Evolutionary conservation across 2,329 filamentous ascomycete species (phyloP).

Genomic region (Diaporthe vaccinii): DNA sequence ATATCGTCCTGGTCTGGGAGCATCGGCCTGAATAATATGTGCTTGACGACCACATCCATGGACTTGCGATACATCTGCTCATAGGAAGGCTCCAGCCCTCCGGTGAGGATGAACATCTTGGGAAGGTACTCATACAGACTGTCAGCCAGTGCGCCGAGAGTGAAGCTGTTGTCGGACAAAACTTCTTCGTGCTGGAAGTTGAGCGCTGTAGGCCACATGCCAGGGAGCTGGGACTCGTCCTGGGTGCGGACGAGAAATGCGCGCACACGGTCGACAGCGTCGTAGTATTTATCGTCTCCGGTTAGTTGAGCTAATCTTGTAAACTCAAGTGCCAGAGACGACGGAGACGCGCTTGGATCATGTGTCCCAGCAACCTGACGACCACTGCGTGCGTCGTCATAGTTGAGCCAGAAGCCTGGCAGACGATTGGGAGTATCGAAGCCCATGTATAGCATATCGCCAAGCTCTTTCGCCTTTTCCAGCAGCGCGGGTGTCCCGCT

Average conservation of each 20-base stretch:
- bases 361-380: conserved; percentile 51
- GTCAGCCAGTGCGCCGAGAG: conserved; percentile 67
- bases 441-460: conserved; percentile 80
- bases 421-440: conserved; percentile 60
- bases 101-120: conserved; percentile 75
- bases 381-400: conserved; percentile 52
- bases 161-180: conserved; percentile 56
- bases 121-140: conserved; percentile 72
- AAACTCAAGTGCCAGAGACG: conserved; percentile 79
- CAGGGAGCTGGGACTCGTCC: conserved; percentile 77
- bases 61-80: conserved; percentile 73
- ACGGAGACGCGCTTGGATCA: conserved; percentile 57
- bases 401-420: conserved; percentile 71
- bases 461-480: conserved; percentile 83
- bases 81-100: conserved; percentile 73
- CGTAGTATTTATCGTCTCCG: conserved; percentile 77
- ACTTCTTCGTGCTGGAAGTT: conserved; percentile 67
- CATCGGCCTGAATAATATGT: conserved; percentile 80
- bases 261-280: conserved; percentile 73
- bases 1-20: conserved; percentile 72
- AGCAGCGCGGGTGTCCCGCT: conserved; percentile 79
- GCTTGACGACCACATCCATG: conserved; percentile 70
- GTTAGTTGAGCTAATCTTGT: conserved; percentile 79
- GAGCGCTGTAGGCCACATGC: conserved; percentile 79
- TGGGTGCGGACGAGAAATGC: conserved; percentile 78